Evolutionary conservation across 148 eudicot species (phyloP), one percentile per base, ranked within the genome.

Genomic region (Cornus florida): DNA sequence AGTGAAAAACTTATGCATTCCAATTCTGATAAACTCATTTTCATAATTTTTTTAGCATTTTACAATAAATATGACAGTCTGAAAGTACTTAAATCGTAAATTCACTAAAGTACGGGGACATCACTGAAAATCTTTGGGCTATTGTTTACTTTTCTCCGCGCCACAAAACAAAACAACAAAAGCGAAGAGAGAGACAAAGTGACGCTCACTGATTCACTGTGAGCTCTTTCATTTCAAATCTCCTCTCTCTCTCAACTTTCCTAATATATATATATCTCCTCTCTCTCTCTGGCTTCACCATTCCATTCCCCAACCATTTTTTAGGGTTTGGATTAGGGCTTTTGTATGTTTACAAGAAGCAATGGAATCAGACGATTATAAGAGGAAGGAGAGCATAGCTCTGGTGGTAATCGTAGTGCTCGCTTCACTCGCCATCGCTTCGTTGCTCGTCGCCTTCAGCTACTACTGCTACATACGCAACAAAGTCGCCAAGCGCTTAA

Each of bases 381-480:
- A 83, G 82, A 87, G 78, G 35, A 88, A 80, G 69, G 94, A 89
- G 78, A 82, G 89, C 31, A 43, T 81, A 24, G 91, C 82, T 32
- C 81, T 93, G 82, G 84, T 92, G 0, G 77, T 83, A 7, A 86
- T 92, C 50, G 19, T 92, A 50, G 88, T 85, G 19, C 77, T 89
- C 78, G 97, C 97, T 11, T 84, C 92, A 4, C 68, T 95, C 12
- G 87, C 97, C 16, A 62, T 95, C 32, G 87, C 90, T 80, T 85
- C 94, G 3, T 77, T 93, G 80, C 85, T 93, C 12, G 83, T 92
- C 23, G 89, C 97, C 41, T 91, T 91, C 72, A 78, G 82, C 72
- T 95, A 95, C 82, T 93, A 90, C 72, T 95, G 99, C 87, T 93
- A 95, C 86, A 83, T 95, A 74, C 80, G 89, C 13, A 80, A 80